Conservation (phyloP, 2,329 filamentous ascomycete genomes). For the Ceratocystis destructans region DNA sequence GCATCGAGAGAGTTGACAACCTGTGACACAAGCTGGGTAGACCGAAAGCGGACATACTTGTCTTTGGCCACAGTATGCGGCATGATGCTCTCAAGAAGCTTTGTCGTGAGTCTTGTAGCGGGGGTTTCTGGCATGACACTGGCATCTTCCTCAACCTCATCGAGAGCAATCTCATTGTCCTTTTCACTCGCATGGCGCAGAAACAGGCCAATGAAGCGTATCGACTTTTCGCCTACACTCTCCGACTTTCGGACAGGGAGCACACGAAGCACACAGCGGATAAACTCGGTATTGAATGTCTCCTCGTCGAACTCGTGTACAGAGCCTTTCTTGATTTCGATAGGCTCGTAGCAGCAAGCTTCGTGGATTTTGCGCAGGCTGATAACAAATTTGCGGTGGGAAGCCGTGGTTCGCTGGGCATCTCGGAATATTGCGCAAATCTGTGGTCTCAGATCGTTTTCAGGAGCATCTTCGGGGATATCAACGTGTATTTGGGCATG, state of each 20-base stretch:
- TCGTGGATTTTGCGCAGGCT: conserved; percentile 85
- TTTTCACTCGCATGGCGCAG: conserved; percentile 57
- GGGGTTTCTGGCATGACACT: conserved; percentile 69
- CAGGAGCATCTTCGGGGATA: conserved; percentile 57
- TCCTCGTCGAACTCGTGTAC: conserved; percentile 63
- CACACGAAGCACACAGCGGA: conserved; percentile 66
- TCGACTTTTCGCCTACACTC: conserved; percentile 66
- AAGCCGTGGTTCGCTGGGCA: conserved; percentile 78
- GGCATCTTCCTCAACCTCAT: conserved; percentile 51
- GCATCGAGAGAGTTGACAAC: conserved; percentile 85
- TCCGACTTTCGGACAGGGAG: conserved; percentile 89
- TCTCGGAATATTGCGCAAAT: conserved; percentile 62
- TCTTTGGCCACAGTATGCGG: conserved; percentile 77
- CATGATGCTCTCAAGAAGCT: conserved; percentile 58
- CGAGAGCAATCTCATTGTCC: conserved; percentile 54
- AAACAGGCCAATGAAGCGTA: conserved; percentile 81
- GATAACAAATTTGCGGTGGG: conserved; percentile 78
- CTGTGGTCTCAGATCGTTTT: conserved; percentile 57
- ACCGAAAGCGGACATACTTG: conserved; percentile 78
- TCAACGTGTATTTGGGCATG: conserved; percentile 28
- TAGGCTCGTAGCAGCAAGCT: conserved; percentile 56
- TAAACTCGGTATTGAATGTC: conserved; percentile 77
- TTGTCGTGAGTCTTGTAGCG: conserved; percentile 61
- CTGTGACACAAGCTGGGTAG: conserved; percentile 80
- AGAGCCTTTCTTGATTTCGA: conserved; percentile 35